phyloP scores from a whole-genome alignment of 495 filamentous ascomycete genomes.

The Mycothermus thermophilus region DNA sequence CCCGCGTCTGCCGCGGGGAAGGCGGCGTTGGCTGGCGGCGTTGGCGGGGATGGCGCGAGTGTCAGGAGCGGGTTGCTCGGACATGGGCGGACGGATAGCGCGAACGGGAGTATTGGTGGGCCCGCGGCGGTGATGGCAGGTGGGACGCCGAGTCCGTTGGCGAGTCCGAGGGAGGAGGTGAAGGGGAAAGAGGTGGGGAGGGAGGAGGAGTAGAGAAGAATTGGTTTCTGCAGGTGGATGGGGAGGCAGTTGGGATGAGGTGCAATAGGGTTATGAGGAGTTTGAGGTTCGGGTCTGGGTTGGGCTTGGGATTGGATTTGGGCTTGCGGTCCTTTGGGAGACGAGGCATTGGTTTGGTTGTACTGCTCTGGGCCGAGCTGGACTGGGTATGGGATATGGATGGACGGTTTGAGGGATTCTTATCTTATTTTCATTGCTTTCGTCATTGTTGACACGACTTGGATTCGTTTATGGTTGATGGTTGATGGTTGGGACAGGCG shows the following conservation, averaged over 20 bases:
- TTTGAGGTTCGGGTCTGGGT: too few species aligned
- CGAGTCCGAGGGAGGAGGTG: conserved; percentile 35
- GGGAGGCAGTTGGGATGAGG: conserved; percentile 28
- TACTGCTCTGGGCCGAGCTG: too few species aligned
- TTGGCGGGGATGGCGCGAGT: conserved; percentile 58
- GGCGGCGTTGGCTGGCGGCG: conserved; percentile 41
- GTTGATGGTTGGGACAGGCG: too few species aligned
- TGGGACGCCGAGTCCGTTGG: conserved; percentile 54
- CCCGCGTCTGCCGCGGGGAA: not conserved
- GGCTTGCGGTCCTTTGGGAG: too few species aligned
- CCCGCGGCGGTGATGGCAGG: conserved; percentile 13
- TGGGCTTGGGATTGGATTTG: too few species aligned
- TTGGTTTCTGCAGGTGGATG: conserved; percentile 1
- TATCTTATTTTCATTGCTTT: too few species aligned
- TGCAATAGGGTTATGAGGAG: not conserved
- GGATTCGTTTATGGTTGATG: too few species aligned
- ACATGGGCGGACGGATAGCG: conserved; percentile 69
- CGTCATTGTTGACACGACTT: too few species aligned
- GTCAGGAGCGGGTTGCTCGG: conserved; percentile 63
- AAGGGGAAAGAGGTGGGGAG: conserved; percentile 17
- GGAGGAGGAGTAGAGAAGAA: conserved; percentile 1
- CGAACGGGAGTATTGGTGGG: conserved; percentile 46
- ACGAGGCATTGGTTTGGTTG: too few species aligned
- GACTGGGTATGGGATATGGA: too few species aligned
- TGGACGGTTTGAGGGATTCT: too few species aligned